Conservation (phyloP, 2,329 filamentous ascomycete species). For the Achaetomium macrosporum region DNA sequence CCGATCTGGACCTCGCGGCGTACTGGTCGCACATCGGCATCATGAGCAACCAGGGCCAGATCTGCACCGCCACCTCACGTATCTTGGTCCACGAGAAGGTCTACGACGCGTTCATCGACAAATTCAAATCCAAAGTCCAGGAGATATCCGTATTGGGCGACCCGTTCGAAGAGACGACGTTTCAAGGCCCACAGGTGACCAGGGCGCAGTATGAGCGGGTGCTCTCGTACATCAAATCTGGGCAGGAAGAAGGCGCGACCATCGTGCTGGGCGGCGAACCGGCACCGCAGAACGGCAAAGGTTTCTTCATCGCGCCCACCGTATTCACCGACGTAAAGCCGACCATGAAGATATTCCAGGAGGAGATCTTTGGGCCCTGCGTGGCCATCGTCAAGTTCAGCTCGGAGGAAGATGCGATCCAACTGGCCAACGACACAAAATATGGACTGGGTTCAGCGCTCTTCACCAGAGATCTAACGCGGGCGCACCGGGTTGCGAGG, state of each 20-base stretch:
- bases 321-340: conserved; percentile 33
- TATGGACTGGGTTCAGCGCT: conserved; percentile 54
- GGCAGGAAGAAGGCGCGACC: conserved; percentile 61
- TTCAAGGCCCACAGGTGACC: conserved; percentile 65
- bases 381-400: conserved; percentile 31
- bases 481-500: conserved; percentile 40
- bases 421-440: conserved; percentile 39
- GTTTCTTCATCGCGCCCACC: conserved; percentile 33
- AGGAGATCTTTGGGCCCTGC: conserved; percentile 35
- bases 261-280: conserved; percentile 55
- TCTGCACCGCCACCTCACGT: conserved; percentile 55
- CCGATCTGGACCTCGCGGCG: conserved; percentile 56
- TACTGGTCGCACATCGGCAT: conserved; percentile 43
- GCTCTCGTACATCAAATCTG: conserved; percentile 59
- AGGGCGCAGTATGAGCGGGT: conserved; percentile 63
- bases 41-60: conserved; percentile 55
- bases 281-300: conserved; percentile 46
- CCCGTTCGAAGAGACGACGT: conserved; percentile 60
- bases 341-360: conserved; percentile 31
- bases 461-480: conserved; percentile 50
- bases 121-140: conserved; percentile 55
- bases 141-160: conserved; percentile 58
- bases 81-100: conserved; percentile 54
- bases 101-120: conserved; percentile 55
- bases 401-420: conserved; percentile 34